These are phyloP conservation scores for Porogramme epimiltina DNA, from an alignment of 1,284 basidiomycete genomes.

Conservation along the genomic window DNA sequence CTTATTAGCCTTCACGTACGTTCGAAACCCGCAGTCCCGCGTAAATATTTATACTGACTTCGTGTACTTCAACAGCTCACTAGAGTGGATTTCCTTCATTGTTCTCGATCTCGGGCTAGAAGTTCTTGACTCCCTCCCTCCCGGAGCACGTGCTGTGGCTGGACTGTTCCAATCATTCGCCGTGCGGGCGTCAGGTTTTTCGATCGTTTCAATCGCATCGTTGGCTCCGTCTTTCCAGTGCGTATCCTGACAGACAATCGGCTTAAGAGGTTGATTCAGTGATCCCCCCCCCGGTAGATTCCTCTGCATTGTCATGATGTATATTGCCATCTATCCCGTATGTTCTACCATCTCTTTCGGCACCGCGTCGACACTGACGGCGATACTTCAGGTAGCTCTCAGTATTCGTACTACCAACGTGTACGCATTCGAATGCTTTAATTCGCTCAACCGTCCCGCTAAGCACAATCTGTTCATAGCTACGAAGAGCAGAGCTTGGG, in stretches of 20 bases:
- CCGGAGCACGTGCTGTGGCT: constrained; percentile 50
- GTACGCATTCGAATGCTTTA: constrained; percentile 41
- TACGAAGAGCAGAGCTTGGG: constrained; percentile 74
- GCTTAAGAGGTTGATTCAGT: not conserved
- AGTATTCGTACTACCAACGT: constrained; percentile 84
- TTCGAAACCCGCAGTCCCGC: constrained; percentile 26
- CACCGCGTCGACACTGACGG: not conserved
- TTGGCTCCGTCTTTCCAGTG: constrained; percentile 71
- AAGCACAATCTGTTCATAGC: constrained; percentile 24
- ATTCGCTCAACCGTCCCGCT: not conserved
- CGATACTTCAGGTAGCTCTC: constrained; percentile 57
- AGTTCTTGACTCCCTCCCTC: constrained; percentile 38
- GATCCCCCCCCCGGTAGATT: constrained; percentile 47
- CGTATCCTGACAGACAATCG: constrained; percentile 26
- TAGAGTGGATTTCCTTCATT: constrained; percentile 57
- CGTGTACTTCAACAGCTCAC: constrained; percentile 32
- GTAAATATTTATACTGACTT: too few relatives aligned
- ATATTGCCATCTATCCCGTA: constrained; percentile 58
- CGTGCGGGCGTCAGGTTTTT: constrained; percentile 77
- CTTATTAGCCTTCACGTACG: constrained; percentile 47
- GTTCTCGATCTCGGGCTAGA: constrained; percentile 59
- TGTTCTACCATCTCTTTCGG: constrained; percentile 15
- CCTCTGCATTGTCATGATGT: constrained; percentile 79
- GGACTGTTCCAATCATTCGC: constrained; percentile 71
- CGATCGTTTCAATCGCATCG: constrained; percentile 61